Percentiles rank a stretch among this genome's conserved stretches.
phyloP scores from a whole-genome alignment of 202 grass and related monocot genomes.

The Hordeum pubiflorum region DNA sequence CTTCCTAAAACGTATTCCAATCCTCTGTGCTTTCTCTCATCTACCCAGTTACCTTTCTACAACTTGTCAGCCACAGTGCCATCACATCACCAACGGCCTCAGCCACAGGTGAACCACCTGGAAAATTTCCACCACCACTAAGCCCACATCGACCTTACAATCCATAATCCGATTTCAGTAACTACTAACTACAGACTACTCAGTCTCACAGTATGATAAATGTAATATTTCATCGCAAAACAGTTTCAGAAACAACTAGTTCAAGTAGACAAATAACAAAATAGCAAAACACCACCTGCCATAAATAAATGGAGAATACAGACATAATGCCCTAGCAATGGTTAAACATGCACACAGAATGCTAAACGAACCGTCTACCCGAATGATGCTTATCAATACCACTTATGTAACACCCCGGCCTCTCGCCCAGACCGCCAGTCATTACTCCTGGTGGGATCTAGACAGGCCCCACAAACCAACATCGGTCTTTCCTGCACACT shows the following conservation, averaged over 20 bases:
- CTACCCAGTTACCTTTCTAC: background rate
- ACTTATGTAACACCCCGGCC: background rate
- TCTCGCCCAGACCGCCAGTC: too few species aligned
- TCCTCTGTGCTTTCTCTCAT: background rate
- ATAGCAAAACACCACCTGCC: background rate
- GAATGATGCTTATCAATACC: background rate
- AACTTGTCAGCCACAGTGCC: background rate
- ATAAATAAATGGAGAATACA: background rate
- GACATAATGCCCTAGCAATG: background rate
- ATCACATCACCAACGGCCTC: background rate
- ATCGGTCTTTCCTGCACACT: too few species aligned
- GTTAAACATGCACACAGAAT: background rate
- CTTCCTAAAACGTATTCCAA: background rate
- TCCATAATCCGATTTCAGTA: background rate
- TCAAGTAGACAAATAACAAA: background rate
- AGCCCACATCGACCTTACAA: background rate
- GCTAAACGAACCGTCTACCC: background rate
- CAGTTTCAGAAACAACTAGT: conserved; percentile 5
- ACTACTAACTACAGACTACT: background rate
- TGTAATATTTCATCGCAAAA: background rate
- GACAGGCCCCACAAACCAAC: too few species aligned
- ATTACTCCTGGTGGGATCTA: too few species aligned
- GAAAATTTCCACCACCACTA: background rate
- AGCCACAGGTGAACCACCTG: background rate
- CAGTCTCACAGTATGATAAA: background rate